Evolutionary conservation across 495 filamentous ascomycete genomes (phyloP).

Genomic region (Neurospora hispaniola): DNA sequence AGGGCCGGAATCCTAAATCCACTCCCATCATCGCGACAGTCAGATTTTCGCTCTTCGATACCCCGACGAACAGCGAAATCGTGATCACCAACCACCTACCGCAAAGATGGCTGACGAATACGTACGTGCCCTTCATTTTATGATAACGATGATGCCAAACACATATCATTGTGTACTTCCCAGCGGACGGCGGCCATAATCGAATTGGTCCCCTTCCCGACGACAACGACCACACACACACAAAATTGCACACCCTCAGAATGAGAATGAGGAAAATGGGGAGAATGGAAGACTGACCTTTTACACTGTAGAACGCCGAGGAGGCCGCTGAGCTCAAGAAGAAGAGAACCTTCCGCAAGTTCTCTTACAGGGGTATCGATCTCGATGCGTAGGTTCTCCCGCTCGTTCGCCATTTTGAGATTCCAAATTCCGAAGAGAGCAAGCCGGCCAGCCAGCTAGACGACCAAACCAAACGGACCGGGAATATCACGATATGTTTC

Average conservation of each 20-base stretch:
- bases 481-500: background rate
- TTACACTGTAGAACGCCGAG: conserved; percentile 64
- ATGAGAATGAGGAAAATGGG: background rate
- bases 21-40: conserved; percentile 22
- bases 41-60: conserved; percentile 30
- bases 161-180: background rate
- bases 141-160: background rate
- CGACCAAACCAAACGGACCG: background rate
- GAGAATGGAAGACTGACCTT: conserved; percentile 29
- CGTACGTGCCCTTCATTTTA: conserved; percentile 47
- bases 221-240: background rate
- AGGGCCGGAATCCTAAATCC: conserved; percentile 20
- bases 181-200: conserved; percentile 1
- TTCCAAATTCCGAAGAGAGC: background rate
- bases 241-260: background rate
- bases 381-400: conserved; percentile 79
- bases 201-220: background rate
- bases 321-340: conserved; percentile 98
- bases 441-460: background rate
- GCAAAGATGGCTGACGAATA: conserved; percentile 95
- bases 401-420: background rate
- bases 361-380: conserved; percentile 98
- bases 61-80: conserved; percentile 26
- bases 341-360: conserved; percentile 99
- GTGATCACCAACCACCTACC: conserved; percentile 28